phyloP scores from a whole-genome alignment of 495 filamentous ascomycete species.

The Achaetomiella virescens region DNA sequence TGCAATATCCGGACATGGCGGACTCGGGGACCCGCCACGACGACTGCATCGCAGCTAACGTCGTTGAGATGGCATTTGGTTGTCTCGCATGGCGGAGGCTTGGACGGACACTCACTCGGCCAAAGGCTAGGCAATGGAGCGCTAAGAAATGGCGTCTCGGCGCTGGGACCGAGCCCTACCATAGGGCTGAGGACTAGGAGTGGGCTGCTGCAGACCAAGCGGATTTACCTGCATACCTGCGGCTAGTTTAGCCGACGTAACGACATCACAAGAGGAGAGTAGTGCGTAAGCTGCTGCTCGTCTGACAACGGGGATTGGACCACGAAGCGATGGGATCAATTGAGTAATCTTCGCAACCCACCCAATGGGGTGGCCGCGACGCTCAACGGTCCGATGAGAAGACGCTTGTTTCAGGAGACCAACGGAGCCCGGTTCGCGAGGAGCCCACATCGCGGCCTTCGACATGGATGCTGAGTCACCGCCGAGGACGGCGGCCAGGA shows the following conservation, averaged over 20 bases:
- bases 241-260: conserved; percentile 2
- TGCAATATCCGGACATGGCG: not conserved
- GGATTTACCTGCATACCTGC: not conserved
- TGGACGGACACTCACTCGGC: too few species aligned
- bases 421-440: not conserved
- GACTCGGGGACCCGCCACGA: not conserved
- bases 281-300: not conserved
- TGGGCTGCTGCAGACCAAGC: not conserved
- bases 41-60: not conserved
- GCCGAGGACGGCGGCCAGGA: too few species aligned
- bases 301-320: conserved; percentile 2
- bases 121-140: not conserved
- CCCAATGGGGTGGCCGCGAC: not conserved
- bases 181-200: conserved; percentile 9
- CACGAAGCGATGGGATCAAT: not conserved
- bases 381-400: too few species aligned
- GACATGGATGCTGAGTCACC: not conserved
- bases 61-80: not conserved
- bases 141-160: not conserved
- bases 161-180: conserved; percentile 1
- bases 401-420: not conserved
- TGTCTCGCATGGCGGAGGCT: too few species aligned
- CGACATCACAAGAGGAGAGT: not conserved
- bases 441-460: not conserved
- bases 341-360: conserved; percentile 9